Evolutionary conservation across 2,329 filamentous ascomycete genomes (phyloP), one percentile per base, ranked within the genome.

Genomic region (Chaetomiaceae sp.): DNA sequence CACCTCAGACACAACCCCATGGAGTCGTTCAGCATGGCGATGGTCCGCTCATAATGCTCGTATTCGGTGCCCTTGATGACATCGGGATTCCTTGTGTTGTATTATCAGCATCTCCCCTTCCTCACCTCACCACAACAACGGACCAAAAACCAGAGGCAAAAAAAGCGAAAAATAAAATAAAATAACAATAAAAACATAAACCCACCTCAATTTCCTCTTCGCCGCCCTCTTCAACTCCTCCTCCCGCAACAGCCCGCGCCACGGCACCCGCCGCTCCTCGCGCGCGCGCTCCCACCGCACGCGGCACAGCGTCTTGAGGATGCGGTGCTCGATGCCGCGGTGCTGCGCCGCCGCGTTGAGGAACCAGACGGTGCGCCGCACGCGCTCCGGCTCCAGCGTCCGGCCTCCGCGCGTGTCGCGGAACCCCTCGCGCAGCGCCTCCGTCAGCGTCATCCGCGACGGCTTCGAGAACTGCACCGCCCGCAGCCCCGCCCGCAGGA

Each of bases 381-480:
- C 71, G 41, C 71, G 73, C 38, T 69, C 65, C 6, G 65, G 50
- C 43, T 85, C 70, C 54, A 75, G 77, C 10, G 54, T 55, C 37
- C 66, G 22, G 6, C 22, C 22, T 9, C 22, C 22, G 22, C 59
- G 59, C 24, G 64, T 52, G n/a, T 75, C 70, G 12, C 72, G 76
- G 59, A 87, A 87, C 9, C 76, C 79, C 6, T 60, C 58, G 36
- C 82, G 74, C 19, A 86, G 63, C 59, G 77, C 72, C 57, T 82
- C 72, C 47, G 79, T 77, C 14, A 79, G 70, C 4, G 76, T 68
- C 63, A 72, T 83, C 44, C 85, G 81, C 24, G 81, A 76, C 14
- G 86, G 86, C 51, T 76, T 75, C 12, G 85, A 78, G 68, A 81
- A 86, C 53, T 84, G 81, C 18, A 91, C 78, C 4, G 85, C 87